These are phyloP conservation scores for Prunus padus DNA, from an alignment of 306 rosid species.

Conservation along the genomic window DNA sequence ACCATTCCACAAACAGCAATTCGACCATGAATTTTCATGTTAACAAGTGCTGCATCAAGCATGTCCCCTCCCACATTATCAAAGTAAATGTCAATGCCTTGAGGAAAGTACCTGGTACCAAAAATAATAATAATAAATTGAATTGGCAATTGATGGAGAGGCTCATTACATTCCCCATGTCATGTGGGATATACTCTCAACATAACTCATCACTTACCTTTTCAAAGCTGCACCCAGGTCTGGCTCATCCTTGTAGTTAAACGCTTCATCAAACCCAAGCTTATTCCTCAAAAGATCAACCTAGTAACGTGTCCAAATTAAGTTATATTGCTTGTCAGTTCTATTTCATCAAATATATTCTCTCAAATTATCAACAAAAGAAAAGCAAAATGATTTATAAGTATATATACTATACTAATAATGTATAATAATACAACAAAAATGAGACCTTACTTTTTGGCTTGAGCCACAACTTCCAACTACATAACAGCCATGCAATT, in stretches of 20 bases:
- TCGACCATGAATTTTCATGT: slow-evolving; percentile 49
- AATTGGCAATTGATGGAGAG: neutral
- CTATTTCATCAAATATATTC: neutral
- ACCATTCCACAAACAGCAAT: slow-evolving; percentile 52
- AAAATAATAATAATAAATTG: too few relatives aligned
- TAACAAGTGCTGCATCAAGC: slow-evolving; percentile 52
- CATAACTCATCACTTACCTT: slow-evolving; percentile 34
- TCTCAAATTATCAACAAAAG: neutral
- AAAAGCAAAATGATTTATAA: neutral
- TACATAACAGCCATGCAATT: slow-evolving; percentile 47
- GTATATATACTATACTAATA: neutral
- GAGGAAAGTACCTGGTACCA: slow-evolving; percentile 40
- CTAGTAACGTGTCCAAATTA: slow-evolving; percentile 17
- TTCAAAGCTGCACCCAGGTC: slow-evolving; percentile 55
- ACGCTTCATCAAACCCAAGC: slow-evolving; percentile 57
- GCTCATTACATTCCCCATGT: neutral
- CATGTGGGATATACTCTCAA: neutral
- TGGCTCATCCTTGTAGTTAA: slow-evolving; percentile 64
- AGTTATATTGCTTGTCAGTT: neutral
- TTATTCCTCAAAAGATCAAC: slow-evolving; percentile 49
- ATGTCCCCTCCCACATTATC: slow-evolving; percentile 58
- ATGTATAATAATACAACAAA: neutral
- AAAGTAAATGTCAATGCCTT: slow-evolving; percentile 57
- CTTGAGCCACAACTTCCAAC: slow-evolving; percentile 51
- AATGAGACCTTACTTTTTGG: slow-evolving; percentile 32